These are phyloP conservation scores for Amauroascus niger DNA, from an alignment of 2,329 filamentous ascomycete species.

Conservation along the genomic window DNA sequence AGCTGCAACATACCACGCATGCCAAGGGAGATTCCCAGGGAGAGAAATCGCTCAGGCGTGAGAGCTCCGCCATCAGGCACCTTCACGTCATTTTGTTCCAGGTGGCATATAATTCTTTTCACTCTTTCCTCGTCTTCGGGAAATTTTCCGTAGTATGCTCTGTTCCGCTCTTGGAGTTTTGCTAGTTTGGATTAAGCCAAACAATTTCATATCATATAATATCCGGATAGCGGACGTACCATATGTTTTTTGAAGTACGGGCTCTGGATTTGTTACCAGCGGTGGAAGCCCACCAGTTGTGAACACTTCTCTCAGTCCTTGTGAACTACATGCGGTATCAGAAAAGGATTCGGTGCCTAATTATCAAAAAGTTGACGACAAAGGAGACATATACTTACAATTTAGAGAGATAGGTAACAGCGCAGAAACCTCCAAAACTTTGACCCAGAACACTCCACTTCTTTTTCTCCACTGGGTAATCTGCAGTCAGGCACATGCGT, in stretches of 20 bases:
- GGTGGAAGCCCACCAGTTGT: constrained; percentile 76
- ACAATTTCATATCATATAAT: neutral
- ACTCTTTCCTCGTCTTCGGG: constrained; percentile 66
- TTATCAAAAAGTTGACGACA: neutral
- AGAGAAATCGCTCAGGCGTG: constrained; percentile 64
- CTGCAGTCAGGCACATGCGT: constrained; percentile 60
- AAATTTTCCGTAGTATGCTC: constrained; percentile 73
- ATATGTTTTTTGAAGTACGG: constrained; percentile 66
- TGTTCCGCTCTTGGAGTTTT: constrained; percentile 62
- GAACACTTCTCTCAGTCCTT: constrained; percentile 72
- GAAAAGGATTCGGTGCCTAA: neutral
- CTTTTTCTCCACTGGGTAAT: constrained; percentile 58
- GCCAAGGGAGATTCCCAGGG: constrained; percentile 69
- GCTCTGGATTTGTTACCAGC: constrained; percentile 58
- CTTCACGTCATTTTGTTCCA: constrained; percentile 52
- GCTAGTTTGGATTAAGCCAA: constrained; percentile 24
- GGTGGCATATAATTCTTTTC: constrained; percentile 54
- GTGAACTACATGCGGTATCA: constrained; percentile 41
- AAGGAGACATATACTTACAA: constrained; percentile 36
- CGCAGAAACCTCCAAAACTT: constrained; percentile 84
- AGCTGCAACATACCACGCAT: constrained; percentile 47
- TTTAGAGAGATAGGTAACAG: constrained; percentile 72
- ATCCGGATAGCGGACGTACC: constrained; percentile 23
- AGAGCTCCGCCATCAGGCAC: constrained; percentile 64
- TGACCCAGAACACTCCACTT: constrained; percentile 85